phyloP scores from a whole-genome alignment of 805 yeast species.

The Metschnikowia reukaufii region DNA sequence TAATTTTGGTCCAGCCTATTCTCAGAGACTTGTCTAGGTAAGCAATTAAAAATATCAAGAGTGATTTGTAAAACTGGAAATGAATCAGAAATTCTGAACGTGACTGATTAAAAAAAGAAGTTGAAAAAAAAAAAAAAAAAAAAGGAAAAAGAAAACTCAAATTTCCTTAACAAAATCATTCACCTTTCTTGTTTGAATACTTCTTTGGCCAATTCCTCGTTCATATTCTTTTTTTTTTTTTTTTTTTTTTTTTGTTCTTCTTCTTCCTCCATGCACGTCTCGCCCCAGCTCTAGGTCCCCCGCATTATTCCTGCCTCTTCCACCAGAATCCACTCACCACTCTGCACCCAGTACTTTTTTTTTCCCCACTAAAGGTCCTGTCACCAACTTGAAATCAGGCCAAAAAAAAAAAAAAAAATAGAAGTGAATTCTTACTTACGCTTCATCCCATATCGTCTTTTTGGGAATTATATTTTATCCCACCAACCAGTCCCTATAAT shows the following conservation, averaged over 20 bases:
- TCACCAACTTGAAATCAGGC: not conserved
- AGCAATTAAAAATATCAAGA: too few species aligned
- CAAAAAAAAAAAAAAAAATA: slow-evolving; percentile 1
- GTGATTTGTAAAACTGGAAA: too few species aligned
- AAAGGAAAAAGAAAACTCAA: too few species aligned
- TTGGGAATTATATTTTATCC: not conserved
- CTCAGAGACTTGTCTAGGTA: too few species aligned
- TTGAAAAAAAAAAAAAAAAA: too few species aligned
- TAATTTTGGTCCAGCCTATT: not conserved
- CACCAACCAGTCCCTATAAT: too few species aligned
- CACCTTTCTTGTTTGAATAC: not conserved
- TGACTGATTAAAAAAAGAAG: too few species aligned
- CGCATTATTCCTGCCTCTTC: slow-evolving; percentile 11
- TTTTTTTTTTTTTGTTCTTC: too few species aligned
- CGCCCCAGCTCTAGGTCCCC: slow-evolving; percentile 7
- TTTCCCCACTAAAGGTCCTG: not conserved
- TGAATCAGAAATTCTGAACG: too few species aligned
- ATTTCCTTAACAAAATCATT: too few species aligned
- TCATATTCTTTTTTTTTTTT: too few species aligned
- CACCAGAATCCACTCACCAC: not conserved
- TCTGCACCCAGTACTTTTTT: not conserved
- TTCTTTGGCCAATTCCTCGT: too few species aligned
- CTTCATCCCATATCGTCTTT: not conserved
- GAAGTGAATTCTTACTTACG: not conserved
- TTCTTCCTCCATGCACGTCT: not conserved